Base-by-base conservation (phyloP, 2,329 filamentous ascomycete genomes). In the Capronia americana region DNA sequence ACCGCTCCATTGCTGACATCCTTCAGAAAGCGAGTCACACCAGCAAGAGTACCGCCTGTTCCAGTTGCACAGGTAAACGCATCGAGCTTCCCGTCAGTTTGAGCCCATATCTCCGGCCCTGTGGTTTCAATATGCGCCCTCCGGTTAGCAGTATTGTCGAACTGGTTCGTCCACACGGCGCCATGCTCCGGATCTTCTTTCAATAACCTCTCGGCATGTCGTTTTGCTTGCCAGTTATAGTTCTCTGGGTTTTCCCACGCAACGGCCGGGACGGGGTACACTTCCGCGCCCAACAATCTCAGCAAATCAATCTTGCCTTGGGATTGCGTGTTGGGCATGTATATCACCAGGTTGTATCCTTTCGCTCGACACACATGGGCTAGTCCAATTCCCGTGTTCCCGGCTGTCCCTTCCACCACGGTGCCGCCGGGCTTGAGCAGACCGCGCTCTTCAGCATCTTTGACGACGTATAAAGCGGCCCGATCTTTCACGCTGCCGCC, bases 271-370 rank as follows among this genome's bases (percentile, higher is more conserved):
- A 99, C 95, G 20, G 95, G 93, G 81, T 96, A 91, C 38, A 99
- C 95, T 79, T 98, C 93, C 28, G 95, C 95, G 71, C 95, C 95
- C 10, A 99, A 86, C 41, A 98, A 84, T 8, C 94, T 87, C 70
- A 99, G 84, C 61, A 99, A 86, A 79, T 98, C 95, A 77, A 99
- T 92, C 84, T 99, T 99, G 77, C 93, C 95, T 81, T 97, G 94
- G 23, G 93, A 96, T 82, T 98, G 95, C 57, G 94, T 98, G 84
- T 99, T 91, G 74, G 95, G 95, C 95, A 99, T 98, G 87, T 98
- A 99, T 77, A 99, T 99, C 76, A 98, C 93, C 58, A 97, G 88
- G 77, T 90, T 90, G 85, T 99, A 98, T 48, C 94, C 95, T 74
- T 90, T 90, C 44, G 90, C 92, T 67, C 94, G 88, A 82, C 95